Base-by-base conservation (phyloP, 768 basidiomycete species). In the Trametes maxima region DNA sequence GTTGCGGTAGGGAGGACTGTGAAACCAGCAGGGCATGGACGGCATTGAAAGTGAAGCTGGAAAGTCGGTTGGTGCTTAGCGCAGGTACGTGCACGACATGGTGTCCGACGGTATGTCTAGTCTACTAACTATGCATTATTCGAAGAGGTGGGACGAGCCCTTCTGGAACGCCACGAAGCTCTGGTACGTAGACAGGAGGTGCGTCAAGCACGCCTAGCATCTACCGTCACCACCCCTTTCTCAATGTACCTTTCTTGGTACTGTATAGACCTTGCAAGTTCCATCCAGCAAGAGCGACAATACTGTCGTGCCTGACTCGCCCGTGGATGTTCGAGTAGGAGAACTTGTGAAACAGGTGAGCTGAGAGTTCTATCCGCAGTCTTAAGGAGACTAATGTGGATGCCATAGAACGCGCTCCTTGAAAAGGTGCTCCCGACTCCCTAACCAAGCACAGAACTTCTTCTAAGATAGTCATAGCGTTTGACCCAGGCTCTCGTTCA, bases 141-240 rank as follows among this genome's bases (percentile, higher is more conserved):
- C 1, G 5, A 50, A 94, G 94, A 95, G 80, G 88, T 96, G 28
- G 94, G 94, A 13, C 92, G 94, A 73, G 94, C 95, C 4, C 75
- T 97, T 48, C 74, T 97, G 49, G 86, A 90, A 69, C 79, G 88
- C 61, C 93, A 95, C 70, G 94, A 95, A 75, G 90, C 89, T 3
- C 92, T 92, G 73, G 85, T 93, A 28, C 84, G 87, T 49, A 81
- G 82, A 68, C 84, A 86, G 57, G 86, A 90, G 82, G 86, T 85
- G 65, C 47, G 80, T 74, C n/a, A 11, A 19, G 12, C 33, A 35
- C 59, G 44, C 52, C 51, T 48, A 22, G 36, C 49, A 28, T 43
- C 24, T 35, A 5, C 6, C 40, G 4, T 14, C 21, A 13, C 3
- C 11, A 19, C 25, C 2, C 8, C 59, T 33, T 33, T 47, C 24